Percentiles rank a stretch among this genome's conserved stretches.
phyloP scores from a whole-genome alignment of 768 basidiomycete genomes.

The Bullera alba region DNA sequence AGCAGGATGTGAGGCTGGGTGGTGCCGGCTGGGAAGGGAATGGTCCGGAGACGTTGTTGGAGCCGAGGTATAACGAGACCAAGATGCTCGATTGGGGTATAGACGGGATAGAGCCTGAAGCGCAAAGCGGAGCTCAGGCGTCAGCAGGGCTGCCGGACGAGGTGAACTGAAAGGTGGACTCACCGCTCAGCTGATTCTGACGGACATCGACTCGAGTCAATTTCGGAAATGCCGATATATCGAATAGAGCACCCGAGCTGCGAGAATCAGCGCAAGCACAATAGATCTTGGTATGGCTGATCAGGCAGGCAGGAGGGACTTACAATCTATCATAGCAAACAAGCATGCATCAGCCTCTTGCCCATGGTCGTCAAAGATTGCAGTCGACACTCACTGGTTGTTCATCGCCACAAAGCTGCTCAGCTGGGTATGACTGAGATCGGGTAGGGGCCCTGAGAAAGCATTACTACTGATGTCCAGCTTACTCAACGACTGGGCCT shows the following conservation, averaged over 20 bases:
- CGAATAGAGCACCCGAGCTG: not conserved
- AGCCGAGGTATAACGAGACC: not conserved
- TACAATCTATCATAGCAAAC: too few species aligned
- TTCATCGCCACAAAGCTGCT: not conserved
- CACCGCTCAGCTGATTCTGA: not conserved
- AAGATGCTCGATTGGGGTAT: too few species aligned
- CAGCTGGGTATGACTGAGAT: not conserved
- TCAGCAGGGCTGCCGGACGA: not conserved
- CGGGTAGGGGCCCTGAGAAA: not conserved
- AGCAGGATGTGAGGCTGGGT: constrained; percentile 3
- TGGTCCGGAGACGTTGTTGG: constrained; percentile 7
- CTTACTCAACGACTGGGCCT: not conserved
- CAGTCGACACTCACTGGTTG: not conserved
- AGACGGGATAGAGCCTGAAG: not conserved
- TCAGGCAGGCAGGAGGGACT: too few species aligned
- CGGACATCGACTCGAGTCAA: not conserved
- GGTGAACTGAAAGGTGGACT: constrained; percentile 3
- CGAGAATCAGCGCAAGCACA: too few species aligned
- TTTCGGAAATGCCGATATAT: not conserved
- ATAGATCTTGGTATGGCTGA: too few species aligned
- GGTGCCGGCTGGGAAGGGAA: constrained; percentile 9
- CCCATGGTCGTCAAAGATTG: too few species aligned
- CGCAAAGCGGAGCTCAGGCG: not conserved
- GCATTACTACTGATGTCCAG: constrained; percentile 5
- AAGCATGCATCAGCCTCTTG: too few species aligned